These are phyloP conservation scores for Phytopythium ostracodes DNA, from an alignment of 352 stramenopile genomes.

Conservation along the genomic window DNA sequence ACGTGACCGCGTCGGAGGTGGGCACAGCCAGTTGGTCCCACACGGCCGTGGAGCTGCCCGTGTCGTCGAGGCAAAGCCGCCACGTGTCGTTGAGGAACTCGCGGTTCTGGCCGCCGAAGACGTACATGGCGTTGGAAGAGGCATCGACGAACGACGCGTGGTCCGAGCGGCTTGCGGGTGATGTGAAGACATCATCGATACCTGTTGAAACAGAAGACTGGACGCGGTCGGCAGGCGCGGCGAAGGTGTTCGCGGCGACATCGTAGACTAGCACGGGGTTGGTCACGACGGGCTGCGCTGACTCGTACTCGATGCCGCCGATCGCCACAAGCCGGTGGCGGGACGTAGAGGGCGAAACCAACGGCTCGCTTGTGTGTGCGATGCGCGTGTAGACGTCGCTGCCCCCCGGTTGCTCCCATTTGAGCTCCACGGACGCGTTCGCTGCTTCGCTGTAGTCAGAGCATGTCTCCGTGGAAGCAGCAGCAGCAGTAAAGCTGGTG, in stretches of 20 bases:
- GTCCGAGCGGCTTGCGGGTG: constrained; percentile 50
- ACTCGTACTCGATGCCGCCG: constrained; percentile 68
- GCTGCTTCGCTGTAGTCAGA: constrained; percentile 1
- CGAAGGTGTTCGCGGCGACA: constrained; percentile 33
- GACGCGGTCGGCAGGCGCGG: constrained; percentile 42
- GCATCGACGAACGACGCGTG: constrained; percentile 41
- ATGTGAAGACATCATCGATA: constrained; percentile 50
- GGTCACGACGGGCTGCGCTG: constrained; percentile 52
- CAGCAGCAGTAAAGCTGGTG: not conserved
- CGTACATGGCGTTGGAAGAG: constrained; percentile 22
- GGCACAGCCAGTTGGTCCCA: constrained; percentile 56
- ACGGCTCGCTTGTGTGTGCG: constrained; percentile 5
- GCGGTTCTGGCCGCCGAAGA: constrained; percentile 55
- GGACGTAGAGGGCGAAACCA: not conserved
- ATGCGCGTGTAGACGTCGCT: constrained; percentile 7
- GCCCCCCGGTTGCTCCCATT: not conserved
- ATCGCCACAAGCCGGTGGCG: constrained; percentile 33
- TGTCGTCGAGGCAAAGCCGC: constrained; percentile 49
- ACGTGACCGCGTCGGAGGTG: constrained; percentile 23
- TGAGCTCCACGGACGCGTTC: constrained; percentile 8
- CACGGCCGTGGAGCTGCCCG: constrained; percentile 17
- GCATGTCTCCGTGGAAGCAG: not conserved
- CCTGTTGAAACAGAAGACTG: constrained; percentile 29
- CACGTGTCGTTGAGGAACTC: constrained; percentile 61
- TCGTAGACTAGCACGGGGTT: constrained; percentile 56